Percentiles rank a stretch among this genome's conserved stretches.
phyloP scores from a whole-genome alignment of 768 basidiomycete species.

The Russula olivacea region DNA sequence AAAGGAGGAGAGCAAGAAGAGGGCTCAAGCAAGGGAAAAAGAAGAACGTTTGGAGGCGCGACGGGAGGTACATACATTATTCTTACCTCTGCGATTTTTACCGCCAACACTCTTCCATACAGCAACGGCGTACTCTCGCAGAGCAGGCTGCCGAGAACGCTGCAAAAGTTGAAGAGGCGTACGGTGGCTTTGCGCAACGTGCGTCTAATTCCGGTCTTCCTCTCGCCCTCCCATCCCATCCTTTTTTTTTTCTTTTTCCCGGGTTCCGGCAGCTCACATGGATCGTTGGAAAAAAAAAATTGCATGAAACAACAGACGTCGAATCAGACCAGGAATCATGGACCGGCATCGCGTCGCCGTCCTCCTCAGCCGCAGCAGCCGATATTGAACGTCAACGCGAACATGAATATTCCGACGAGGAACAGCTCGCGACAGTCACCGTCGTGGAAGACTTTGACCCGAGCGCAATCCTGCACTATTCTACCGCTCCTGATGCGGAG shows the following conservation, averaged over 20 bases:
- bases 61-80: slow-evolving; percentile 54
- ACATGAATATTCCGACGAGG: slow-evolving; percentile 57
- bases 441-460: slow-evolving; percentile 91
- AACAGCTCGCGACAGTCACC: slow-evolving; percentile 82
- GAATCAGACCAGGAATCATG: slow-evolving; percentile 42
- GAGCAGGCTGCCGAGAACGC: slow-evolving; percentile 77
- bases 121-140: slow-evolving; percentile 75
- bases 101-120: slow-evolving; percentile 10
- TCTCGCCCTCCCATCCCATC: background rate
- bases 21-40: slow-evolving; percentile 72
- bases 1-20: slow-evolving; percentile 66
- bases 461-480: slow-evolving; percentile 44
- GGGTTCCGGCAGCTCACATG: slow-evolving; percentile 4
- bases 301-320: background rate
- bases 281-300: background rate
- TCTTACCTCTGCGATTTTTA: background rate
- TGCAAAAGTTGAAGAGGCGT: slow-evolving; percentile 68
- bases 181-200: slow-evolving; percentile 34
- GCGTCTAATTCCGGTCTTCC: background rate
- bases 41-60: slow-evolving; percentile 67
- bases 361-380: slow-evolving; percentile 26
- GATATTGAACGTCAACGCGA: slow-evolving; percentile 46
- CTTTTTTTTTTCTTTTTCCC: background rate
- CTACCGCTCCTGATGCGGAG: background rate
- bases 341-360: slow-evolving; percentile 38